Evolutionary conservation across 108 stramenopile species (phyloP).

Genomic region (Pelagomonas calceolata): DNA sequence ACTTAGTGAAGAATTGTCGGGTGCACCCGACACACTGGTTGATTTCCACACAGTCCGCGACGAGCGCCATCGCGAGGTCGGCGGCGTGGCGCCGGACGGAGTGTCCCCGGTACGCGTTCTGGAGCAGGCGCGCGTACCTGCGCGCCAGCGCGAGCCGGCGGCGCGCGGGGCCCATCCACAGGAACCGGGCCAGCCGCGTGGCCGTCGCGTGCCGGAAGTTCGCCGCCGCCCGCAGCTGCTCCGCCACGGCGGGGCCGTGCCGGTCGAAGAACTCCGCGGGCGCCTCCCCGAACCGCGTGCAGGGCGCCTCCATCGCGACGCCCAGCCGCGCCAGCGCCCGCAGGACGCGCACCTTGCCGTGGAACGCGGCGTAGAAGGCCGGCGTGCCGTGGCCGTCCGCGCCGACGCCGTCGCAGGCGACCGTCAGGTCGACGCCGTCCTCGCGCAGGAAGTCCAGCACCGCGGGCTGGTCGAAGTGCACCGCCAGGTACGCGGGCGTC

Average conservation of each 20-base stretch:
- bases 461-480: neutral
- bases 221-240: neutral
- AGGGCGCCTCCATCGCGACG: neutral
- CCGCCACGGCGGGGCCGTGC: neutral
- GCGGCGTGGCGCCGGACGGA: too few species aligned
- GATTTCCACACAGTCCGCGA: too few species aligned
- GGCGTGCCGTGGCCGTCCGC: neutral
- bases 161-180: neutral
- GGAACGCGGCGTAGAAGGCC: neutral
- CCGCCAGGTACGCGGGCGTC: neutral
- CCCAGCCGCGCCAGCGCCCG: neutral
- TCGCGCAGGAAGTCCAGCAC: neutral
- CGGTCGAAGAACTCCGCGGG: neutral
- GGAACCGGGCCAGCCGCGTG: neutral
- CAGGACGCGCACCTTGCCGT: neutral
- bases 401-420: neutral
- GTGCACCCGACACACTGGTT: too few species aligned
- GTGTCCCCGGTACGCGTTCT: too few species aligned
- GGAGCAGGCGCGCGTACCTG: too few species aligned
- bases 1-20: too few species aligned
- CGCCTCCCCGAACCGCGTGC: neutral
- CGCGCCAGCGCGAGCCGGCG: too few species aligned
- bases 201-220: neutral
- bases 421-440: neutral
- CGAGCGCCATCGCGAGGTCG: too few species aligned